Percentiles rank a stretch among this genome's conserved stretches.
Conservation (phyloP, 345 rosid genomes). For the Euclidium syriacum region DNA sequence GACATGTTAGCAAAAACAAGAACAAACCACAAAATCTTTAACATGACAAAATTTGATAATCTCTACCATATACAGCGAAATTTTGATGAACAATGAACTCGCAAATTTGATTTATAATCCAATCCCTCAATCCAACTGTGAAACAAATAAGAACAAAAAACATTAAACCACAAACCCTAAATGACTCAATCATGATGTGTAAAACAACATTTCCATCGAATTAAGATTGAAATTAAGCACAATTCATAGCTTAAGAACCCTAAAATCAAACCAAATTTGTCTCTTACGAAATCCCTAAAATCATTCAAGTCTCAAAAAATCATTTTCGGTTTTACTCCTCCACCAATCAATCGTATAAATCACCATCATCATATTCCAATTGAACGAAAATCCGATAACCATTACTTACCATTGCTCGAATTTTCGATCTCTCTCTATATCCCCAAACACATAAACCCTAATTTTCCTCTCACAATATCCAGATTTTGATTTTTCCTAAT, state of each 20-base stretch:
- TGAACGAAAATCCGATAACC: background rate
- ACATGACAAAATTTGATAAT: background rate
- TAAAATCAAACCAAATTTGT: background rate
- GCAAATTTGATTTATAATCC: background rate
- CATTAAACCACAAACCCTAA: background rate
- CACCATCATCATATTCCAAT: slow-evolving; percentile 11
- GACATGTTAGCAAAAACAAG: background rate
- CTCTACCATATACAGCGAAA: slow-evolving; percentile 11
- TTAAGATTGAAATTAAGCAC: background rate
- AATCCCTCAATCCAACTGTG: slow-evolving; percentile 9
- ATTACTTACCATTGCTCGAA: slow-evolving; percentile 26
- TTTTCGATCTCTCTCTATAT: slow-evolving; percentile 26
- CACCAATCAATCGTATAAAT: background rate
- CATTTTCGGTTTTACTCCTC: no score
- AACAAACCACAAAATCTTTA: background rate
- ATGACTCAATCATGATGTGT: background rate
- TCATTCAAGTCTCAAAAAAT: slow-evolving; percentile 30
- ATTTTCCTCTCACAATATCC: slow-evolving; percentile 11
- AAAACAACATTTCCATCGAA: background rate
- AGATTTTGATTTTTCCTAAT: background rate
- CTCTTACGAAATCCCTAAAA: slow-evolving; percentile 13
- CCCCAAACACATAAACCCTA: slow-evolving; percentile 14
- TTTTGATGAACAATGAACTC: background rate
- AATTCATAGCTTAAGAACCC: background rate
- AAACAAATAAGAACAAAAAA: background rate